Percentiles rank a stretch among this genome's conserved stretches.
phyloP scores from a whole-genome alignment of 176 grass and related monocot genomes.

The Stipa capillata region DNA sequence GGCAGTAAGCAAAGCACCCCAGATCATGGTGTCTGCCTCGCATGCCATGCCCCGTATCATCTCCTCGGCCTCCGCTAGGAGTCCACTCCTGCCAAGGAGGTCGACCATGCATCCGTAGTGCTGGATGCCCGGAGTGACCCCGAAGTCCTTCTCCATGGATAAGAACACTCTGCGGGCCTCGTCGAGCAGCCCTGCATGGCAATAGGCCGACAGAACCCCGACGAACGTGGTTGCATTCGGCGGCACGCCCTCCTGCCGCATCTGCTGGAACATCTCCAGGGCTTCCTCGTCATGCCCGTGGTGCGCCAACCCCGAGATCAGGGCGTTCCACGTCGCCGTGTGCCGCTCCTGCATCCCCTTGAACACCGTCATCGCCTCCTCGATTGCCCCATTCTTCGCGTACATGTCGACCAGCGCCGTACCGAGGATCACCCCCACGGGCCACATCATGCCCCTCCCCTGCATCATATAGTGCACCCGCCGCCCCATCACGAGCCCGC shows the following conservation, averaged over 20 bases:
- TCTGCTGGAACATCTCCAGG: not conserved
- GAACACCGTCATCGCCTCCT: not conserved
- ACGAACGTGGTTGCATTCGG: not conserved
- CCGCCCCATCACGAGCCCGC: not conserved
- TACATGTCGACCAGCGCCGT: slow-evolving; percentile 61
- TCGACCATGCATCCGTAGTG: slow-evolving; percentile 6
- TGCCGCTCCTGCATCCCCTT: not conserved
- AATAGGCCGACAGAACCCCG: not conserved
- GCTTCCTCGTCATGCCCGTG: not conserved
- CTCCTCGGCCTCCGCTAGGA: not conserved
- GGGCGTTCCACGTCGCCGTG: not conserved
- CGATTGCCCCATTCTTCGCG: slow-evolving; percentile 33
- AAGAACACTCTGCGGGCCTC: not conserved
- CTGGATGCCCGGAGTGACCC: not conserved
- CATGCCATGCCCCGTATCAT: slow-evolving; percentile 2
- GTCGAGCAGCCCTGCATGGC: not conserved
- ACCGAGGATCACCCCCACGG: slow-evolving; percentile 21
- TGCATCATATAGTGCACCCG: not conserved
- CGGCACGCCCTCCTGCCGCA: not conserved
- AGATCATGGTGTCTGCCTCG: not conserved
- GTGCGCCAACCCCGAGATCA: not conserved
- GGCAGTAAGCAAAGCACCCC: slow-evolving; percentile 5
- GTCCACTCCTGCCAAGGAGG: not conserved
- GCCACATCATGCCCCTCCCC: not conserved
- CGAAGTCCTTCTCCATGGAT: not conserved